phyloP scores from a whole-genome alignment of 768 basidiomycete genomes.

The Boletus eberwhitei region DNA sequence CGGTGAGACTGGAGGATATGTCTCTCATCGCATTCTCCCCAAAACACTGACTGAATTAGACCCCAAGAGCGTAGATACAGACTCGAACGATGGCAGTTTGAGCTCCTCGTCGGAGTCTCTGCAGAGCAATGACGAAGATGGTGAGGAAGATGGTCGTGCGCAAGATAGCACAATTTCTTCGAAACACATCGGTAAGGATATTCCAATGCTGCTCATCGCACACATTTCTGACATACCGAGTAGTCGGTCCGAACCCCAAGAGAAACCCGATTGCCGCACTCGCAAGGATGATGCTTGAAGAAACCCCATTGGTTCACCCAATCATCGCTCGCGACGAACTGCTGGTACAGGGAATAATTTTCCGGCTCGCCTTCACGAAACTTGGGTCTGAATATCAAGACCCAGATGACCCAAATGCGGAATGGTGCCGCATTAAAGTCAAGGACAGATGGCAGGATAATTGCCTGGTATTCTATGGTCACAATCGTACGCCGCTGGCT shows the following conservation, averaged over 20 bases:
- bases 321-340: background rate
- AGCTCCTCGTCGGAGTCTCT: background rate
- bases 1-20: background rate
- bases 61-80: background rate
- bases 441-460: background rate
- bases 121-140: background rate
- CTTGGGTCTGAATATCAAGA: background rate
- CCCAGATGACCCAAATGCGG: background rate
- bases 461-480: background rate
- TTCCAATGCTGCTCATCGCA: background rate
- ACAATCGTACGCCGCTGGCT: background rate
- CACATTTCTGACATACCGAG: background rate
- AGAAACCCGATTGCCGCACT: background rate
- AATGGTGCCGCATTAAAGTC: slow-evolving; percentile 1
- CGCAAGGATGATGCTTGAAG: background rate
- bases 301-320: background rate
- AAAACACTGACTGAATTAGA: background rate
- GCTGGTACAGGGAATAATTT: background rate
- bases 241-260: background rate
- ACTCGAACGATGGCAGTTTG: background rate
- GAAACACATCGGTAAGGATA: background rate
- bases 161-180: background rate
- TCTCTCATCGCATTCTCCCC: background rate
- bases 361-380: background rate
- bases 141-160: background rate